A percentile compares a stretch with the other conserved stretches of the same genome.
Conservation (phyloP, 2,329 filamentous ascomycete genomes). For the Alternaria gansuensis region DNA sequence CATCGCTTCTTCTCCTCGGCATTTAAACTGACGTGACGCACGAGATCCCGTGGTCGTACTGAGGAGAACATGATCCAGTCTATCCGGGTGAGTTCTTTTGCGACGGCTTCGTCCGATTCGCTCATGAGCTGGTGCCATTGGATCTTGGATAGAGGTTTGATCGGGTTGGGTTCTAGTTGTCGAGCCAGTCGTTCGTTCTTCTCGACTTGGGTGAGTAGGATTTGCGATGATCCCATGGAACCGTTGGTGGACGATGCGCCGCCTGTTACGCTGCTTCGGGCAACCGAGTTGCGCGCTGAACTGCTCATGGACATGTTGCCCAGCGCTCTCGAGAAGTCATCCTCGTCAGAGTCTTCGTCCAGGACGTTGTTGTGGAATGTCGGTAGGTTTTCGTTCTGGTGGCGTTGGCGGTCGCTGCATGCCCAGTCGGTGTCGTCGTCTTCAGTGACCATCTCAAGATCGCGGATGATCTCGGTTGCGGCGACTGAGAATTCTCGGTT, state of each 20-base stretch:
- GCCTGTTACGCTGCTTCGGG: constrained; percentile 42
- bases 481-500: constrained; percentile 85
- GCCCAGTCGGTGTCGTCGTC: constrained; percentile 96
- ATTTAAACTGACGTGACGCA: constrained; percentile 86
- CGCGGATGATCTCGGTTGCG: constrained; percentile 82
- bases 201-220: constrained; percentile 73
- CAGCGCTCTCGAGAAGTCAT: constrained; percentile 45
- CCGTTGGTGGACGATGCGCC: constrained; percentile 37
- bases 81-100: constrained; percentile 90
- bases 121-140: constrained; percentile 94
- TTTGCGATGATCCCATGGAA: constrained; percentile 51
- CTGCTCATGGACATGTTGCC: constrained; percentile 42
- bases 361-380: constrained; percentile 55
- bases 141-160: constrained; percentile 77
- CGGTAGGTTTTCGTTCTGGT: constrained; percentile 54
- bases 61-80: constrained; percentile 99
- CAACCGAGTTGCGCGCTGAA: constrained; percentile 41
- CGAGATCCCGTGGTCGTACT: constrained; percentile 89
- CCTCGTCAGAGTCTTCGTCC: constrained; percentile 51
- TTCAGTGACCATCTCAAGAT: constrained; percentile 77
- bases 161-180: constrained; percentile 73
- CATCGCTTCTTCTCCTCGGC: constrained; percentile 75
- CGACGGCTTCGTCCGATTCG: constrained; percentile 82
- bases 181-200: constrained; percentile 82
- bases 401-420: constrained; percentile 73